Evolutionary conservation across 2,329 filamentous ascomycete species (phyloP), one percentile per base, ranked within the genome.

Genomic region (Diaporthe australafricana): DNA sequence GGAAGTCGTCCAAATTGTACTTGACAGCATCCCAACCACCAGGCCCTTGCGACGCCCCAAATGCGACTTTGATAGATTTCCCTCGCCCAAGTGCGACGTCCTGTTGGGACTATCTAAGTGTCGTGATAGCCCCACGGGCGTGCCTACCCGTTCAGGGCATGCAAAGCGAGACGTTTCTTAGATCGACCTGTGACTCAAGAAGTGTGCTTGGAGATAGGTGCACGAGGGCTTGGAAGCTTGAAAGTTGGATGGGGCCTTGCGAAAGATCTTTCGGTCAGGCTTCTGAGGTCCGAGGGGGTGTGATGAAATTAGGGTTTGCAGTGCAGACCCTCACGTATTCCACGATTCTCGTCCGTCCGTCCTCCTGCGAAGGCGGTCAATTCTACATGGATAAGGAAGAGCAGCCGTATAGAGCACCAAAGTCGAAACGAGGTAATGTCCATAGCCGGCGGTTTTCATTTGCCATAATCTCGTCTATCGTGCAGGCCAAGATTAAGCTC

Each of bases 391-490:
- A 40, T 48, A 65, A 27, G 27, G 17, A 17, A 63, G 27, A 20
- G 60, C 30, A 25, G 14, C 9, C 14, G 57, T 32, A 48, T 12
- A 25, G 30, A 45, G 17, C 22, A 38, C 42, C 42, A 38, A 8
- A 30, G 25, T 63, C 57, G 57, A 50, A 50, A 65, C 42, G 30
- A 65, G 60, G 14, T 50, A 20, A 27, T 27, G 32, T 38, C 60
- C 60, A 48, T 40, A 63, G 27, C 11, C 57, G 25, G 11, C 57
- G 40, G 9, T 20, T 35, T 35, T 48, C 60, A 48, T 48, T 27
- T 35, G 60, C 60, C 60, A 27, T 50, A 65, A 65, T 65, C 60
- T 65, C 60, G 60, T 65, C 60, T 65, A 50, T 65, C 42, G 60
- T 65, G 60, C 60, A 50, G 60, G 7, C 48, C 14, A 50, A 50